Conservation (phyloP, 768 basidiomycete genomes). For the Lentinula boryana region DNA sequence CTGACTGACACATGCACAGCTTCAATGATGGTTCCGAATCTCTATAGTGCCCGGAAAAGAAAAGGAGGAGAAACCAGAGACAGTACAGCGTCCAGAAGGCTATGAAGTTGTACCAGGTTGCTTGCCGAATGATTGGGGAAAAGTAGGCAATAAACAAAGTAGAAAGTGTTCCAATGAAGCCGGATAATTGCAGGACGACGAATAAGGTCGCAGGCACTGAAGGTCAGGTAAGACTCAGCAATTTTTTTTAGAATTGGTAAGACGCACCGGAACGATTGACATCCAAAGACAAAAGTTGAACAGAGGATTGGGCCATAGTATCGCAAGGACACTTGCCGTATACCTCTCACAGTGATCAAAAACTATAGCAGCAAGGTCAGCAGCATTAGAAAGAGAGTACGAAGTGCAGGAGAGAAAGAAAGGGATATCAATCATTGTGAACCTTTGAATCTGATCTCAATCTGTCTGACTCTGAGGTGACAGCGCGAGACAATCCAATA, state of each 20-base stretch:
- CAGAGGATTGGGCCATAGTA: not conserved
- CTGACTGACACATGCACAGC: conserved; percentile 25
- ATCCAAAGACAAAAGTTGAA: not conserved
- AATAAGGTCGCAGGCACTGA: not conserved
- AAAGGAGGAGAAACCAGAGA: conserved; percentile 25
- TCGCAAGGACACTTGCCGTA: not conserved
- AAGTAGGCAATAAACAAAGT: not conserved
- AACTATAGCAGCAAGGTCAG: not conserved
- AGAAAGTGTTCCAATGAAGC: not conserved
- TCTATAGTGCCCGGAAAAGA: conserved; percentile 24
- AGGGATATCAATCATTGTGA: not conserved
- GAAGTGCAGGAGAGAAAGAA: not conserved
- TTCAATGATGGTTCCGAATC: conserved; percentile 13
- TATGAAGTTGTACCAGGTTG: conserved; percentile 29
- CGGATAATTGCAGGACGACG: not conserved
- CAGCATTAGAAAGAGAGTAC: not conserved
- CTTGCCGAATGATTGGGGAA: not conserved
- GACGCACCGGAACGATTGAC: not conserved
- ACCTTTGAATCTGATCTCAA: not conserved
- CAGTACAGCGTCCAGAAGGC: conserved; percentile 30
- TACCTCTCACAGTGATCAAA: not conserved
- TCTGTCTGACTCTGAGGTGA: not conserved
- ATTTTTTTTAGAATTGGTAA: not conserved
- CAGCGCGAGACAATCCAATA: not conserved
- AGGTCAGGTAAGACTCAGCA: not conserved